Base-by-base conservation (phyloP, 345 rosid genomes). In the Camelina hispida region DNA sequence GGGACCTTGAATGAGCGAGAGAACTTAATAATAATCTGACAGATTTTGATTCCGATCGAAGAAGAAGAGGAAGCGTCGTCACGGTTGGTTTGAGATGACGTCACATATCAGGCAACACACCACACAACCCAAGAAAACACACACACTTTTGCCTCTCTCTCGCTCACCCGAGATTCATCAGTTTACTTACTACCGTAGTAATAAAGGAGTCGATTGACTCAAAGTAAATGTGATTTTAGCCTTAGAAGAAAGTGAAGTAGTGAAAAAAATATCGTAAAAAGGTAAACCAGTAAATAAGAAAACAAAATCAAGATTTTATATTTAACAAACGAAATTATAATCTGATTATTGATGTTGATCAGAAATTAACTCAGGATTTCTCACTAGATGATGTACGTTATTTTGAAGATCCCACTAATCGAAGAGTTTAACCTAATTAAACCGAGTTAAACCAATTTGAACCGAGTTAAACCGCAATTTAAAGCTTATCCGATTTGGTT, bases 51-150 rank as follows among this genome's bases (percentile, higher is more conserved):
- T 34, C 37, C 37, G 37, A 34, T 34, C 37, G 37, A 34, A 0
- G 37, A 34, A 0, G 37, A 34, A 48, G 30, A 54, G 22, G 34
- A 20, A 25, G 69, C 37, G 51, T 63, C 35, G 53, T 65, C 14
- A 14, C 13, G 12, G 20, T 20, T 59, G 52, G 62, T 50, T 51
- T 51, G 69, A 9, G 73, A 30, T 61, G 69, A 7, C 74, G 68
- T 68, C 74, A 68, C 56, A 7, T 44, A 42, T 60, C 43, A 17
- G 23, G 23, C 35, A 35, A 34, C 66, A 66, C 73, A 51, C 73
- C 66, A 74, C 79, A 60, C 79, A 75, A 42, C 61, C 74, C 79
- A 51, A 75, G 79, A 60, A 59, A 51, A 68, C 74, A 75, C 50
- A 40, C 60, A 58, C 43, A 66, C 66, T 50, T 66, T 48, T 8